These are phyloP conservation scores for Cenococcum geophilum DNA, from an alignment of 495 filamentous ascomycete genomes.

Conservation along the genomic window DNA sequence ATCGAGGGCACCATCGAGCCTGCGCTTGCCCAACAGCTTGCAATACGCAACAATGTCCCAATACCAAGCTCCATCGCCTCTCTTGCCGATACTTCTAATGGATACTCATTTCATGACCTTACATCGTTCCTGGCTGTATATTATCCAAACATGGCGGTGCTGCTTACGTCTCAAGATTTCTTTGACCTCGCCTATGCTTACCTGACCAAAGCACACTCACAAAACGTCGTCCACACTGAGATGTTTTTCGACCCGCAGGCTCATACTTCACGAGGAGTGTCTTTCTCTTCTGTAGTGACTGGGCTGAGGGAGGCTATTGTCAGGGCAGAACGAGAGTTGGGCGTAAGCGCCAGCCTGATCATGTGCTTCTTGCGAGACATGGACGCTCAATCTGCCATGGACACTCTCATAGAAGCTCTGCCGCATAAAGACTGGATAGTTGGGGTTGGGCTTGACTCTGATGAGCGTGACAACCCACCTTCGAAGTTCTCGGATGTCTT, in stretches of 20 bases:
- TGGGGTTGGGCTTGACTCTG: slow-evolving; percentile 19
- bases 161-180: slow-evolving; percentile 9
- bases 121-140: slow-evolving; percentile 14
- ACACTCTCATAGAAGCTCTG: slow-evolving; percentile 10
- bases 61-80: slow-evolving; percentile 3
- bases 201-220: slow-evolving; percentile 10
- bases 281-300: slow-evolving; percentile 7
- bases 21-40: slow-evolving; percentile 1
- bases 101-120: slow-evolving; percentile 10
- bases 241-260: slow-evolving; percentile 15
- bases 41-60: slow-evolving; percentile 7
- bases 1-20: slow-evolving; percentile 14
- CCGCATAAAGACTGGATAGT: slow-evolving; percentile 12
- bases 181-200: slow-evolving; percentile 12
- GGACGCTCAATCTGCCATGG: slow-evolving; percentile 12
- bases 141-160: slow-evolving; percentile 7
- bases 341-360: slow-evolving; percentile 12
- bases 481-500: slow-evolving; percentile 11
- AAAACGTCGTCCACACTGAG: slow-evolving; percentile 10
- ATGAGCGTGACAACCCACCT: slow-evolving; percentile 15
- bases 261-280: slow-evolving; percentile 9
- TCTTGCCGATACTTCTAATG: background rate
- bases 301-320: slow-evolving; percentile 7
- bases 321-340: slow-evolving; percentile 9
- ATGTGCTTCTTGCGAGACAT: slow-evolving; percentile 24